Base-by-base conservation (phyloP, 1,284 basidiomycete species). In the Melampsora occidentalis region DNA sequence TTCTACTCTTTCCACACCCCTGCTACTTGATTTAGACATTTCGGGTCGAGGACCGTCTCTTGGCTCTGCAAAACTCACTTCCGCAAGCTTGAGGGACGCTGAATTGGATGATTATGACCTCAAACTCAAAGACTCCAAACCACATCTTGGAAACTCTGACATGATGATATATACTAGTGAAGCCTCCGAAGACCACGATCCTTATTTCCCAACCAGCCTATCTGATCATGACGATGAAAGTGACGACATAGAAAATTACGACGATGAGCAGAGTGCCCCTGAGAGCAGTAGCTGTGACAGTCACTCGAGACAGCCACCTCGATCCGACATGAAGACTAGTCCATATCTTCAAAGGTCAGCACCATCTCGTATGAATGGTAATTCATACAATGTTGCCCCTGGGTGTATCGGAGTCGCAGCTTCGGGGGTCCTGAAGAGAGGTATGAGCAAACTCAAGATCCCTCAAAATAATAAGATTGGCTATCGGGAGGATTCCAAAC, bases 231-330 rank as follows among this genome's bases (percentile, higher is more conserved):
- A 64, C 5, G 62, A 64, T 35, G 31, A 16, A 22, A 63, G 66
- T 25, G 61, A 63, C 6, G 61, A 63, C 6, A 22, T 46, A 49
- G 42, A 22, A 9, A 46, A 48, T 46, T 42, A 69, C 16, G 71
- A 73, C 33, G 22, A 33, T 53, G 62, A 2, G 14, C 64, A 62
- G 28, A 73, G 53, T 65, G 46, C 51, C 28, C 46, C 51, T 48
- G 35, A 25, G 18, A 62, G 63, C n/a, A 73, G 71, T 53, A 66
- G 63, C 51, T 53, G 48, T 46, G 71, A 73, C 14, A 63, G 49
- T 53, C 63, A 66, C 18, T 5, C 20, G 16, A 64, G 48, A 22
- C 61, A 12, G n/a, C n/a, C 57, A 25, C 22, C 67, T 28, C 42
- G 51, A 33, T 59, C 69, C 39, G 49, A 33, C 28, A 20, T n/a